These are phyloP conservation scores for Funneliformis mosseae DNA, from an alignment of 192 early-diverging fungal genomes.

Conservation along the genomic window DNA sequence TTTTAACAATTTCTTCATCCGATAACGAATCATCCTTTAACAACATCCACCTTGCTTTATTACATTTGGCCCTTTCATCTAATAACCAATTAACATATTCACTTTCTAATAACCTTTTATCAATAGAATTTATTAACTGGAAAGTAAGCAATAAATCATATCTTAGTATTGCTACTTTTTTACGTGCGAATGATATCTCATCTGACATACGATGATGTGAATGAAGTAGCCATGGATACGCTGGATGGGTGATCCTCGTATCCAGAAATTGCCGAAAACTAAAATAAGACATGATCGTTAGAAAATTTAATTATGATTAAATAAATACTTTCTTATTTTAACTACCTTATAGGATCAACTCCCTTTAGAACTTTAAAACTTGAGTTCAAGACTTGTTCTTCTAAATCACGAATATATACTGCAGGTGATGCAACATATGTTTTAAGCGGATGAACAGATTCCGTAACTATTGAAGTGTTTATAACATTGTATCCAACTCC, in stretches of 20 bases:
- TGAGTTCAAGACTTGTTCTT: constrained; percentile 43
- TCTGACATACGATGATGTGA: constrained; percentile 51
- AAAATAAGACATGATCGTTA: background rate
- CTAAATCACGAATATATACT: constrained; percentile 53
- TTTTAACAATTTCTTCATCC: background rate
- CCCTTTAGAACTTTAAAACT: background rate
- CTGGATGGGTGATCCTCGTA: constrained; percentile 14
- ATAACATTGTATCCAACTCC: background rate
- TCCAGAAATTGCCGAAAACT: constrained; percentile 35
- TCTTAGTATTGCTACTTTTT: constrained; percentile 49
- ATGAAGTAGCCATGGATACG: constrained; percentile 46
- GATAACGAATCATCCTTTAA: background rate
- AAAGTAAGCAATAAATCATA: constrained; percentile 54
- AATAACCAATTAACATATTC: constrained; percentile 60
- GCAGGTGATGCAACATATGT: constrained; percentile 41
- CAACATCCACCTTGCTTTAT: constrained; percentile 15
- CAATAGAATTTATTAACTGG: constrained; percentile 50
- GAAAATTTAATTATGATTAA: background rate
- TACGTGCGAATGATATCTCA: constrained; percentile 48
- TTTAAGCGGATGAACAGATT: background rate
- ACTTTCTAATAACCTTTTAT: constrained; percentile 48
- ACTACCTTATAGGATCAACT: background rate
- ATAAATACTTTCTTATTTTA: background rate
- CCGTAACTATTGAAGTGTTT: background rate
- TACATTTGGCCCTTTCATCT: constrained; percentile 48